Base-by-base conservation (phyloP, 2,329 filamentous ascomycete species). In the Karstenula rhodostoma region DNA sequence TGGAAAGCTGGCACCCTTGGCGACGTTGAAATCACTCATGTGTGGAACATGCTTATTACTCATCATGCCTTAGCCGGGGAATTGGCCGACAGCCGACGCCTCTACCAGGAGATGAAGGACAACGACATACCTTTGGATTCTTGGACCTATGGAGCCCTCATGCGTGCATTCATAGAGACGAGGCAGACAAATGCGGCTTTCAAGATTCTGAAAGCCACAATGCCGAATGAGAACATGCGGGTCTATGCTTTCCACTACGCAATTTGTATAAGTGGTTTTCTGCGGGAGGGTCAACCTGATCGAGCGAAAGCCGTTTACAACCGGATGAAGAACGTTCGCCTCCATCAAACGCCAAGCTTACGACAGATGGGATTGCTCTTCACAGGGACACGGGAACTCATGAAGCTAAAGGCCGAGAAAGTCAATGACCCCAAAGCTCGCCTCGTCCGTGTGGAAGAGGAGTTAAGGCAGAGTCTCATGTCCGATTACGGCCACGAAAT, bases 1-100 rank as follows among this genome's bases (percentile, higher is more conserved):
- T 70, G 71, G 61, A 62, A 64, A 56, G 56, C 63, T 29, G 74
- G 73, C 22, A 65, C 60, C 4, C 73, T 87, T 0, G 73, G 82
- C 19, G 83, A 87, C 1, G 43, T 70, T 29, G 80, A 83, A 1
- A 80, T 85, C 23, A 88, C 88, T 2, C 81, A 83, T 33, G 86
- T 93, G 71, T 97, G 92, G 91, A 97, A 97, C 72, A 83, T 87
- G 56, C 79, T 97, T 33, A 80, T 97, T 4, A 83, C 85, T 58
- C 86, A 90, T 61, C 85, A 93, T 73, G 91, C 91, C 7, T 80
- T 86, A 57, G 83, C 85, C 7, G 85, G 89, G 57, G 84, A 90
- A 61, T 69, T 88, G 29, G 73, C 80, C 23, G 81, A 81, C n/a
- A 81, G 85, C 17, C 82, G 85, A 64, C 80, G 82, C 56, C 74